Conservation (phyloP, 225 moss, liverwort and hornwort genomes). For the Marchantia polymorpha region DNA sequence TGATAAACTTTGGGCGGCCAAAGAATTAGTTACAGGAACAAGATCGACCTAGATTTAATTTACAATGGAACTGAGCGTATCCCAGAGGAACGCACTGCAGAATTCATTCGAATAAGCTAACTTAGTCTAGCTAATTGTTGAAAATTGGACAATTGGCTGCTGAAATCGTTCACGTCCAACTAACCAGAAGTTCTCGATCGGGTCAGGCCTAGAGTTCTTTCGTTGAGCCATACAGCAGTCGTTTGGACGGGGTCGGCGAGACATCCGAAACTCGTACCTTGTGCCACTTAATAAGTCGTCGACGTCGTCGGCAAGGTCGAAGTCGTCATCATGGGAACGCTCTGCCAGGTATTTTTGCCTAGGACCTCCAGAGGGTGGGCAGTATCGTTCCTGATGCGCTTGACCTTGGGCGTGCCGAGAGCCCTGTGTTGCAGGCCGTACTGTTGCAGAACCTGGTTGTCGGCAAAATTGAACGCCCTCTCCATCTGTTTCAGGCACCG, state of each 20-base stretch:
- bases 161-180: neutral
- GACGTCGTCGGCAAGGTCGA: neutral
- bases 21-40: slow-evolving; percentile 18
- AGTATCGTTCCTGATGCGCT: slow-evolving; percentile 42
- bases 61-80: slow-evolving; percentile 12
- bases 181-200: neutral
- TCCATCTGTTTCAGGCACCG: slow-evolving; percentile 78
- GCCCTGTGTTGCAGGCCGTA: slow-evolving; percentile 72
- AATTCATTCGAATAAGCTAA: neutral
- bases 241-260: neutral
- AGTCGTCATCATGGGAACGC: neutral
- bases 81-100: neutral
- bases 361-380: slow-evolving; percentile 33
- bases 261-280: neutral
- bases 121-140: neutral
- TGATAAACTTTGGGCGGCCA: slow-evolving; percentile 3
- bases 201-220: neutral
- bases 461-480: slow-evolving; percentile 87
- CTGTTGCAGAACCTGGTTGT: slow-evolving; percentile 65
- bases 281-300: neutral
- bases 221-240: neutral
- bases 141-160: slow-evolving; percentile 1
- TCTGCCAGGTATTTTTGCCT: slow-evolving; percentile 17
- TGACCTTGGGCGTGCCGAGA: slow-evolving; percentile 52
- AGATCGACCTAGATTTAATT: slow-evolving; percentile 7